Evolutionary conservation across 257 asterid genomes (phyloP).

Genomic region (Ballota nigra): DNA sequence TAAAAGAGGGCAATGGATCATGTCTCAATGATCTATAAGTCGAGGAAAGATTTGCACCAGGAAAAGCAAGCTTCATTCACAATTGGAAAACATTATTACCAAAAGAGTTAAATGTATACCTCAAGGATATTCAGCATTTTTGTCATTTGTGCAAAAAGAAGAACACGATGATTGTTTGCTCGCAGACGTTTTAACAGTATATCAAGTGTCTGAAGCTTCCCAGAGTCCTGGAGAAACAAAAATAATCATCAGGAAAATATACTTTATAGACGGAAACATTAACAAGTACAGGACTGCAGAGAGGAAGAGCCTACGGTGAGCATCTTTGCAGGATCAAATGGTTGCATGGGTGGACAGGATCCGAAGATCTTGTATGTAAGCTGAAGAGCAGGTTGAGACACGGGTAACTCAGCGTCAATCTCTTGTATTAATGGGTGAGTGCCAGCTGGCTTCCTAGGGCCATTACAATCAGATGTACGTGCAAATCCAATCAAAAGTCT

Average conservation of each 20-base stretch:
- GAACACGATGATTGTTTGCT: conserved; percentile 84
- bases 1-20: conserved; percentile 5
- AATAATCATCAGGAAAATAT: conserved; percentile 12
- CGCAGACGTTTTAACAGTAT: conserved; percentile 86
- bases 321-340: conserved; percentile 99
- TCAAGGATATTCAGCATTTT: conserved; percentile 93
- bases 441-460: conserved; percentile 73
- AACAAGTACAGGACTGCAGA: conserved; percentile 9
- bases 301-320: conserved; percentile 57
- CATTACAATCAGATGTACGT: conserved; percentile 86
- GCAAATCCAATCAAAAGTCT: conserved; percentile 89
- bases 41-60: conserved; percentile 7
- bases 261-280: conserved; percentile 5
- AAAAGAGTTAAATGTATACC: conserved; percentile 41
- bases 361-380: conserved; percentile 87
- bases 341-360: conserved; percentile 98
- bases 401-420: conserved; percentile 81
- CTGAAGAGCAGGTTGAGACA: conserved; percentile 82
- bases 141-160: conserved; percentile 97
- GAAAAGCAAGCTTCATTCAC: not conserved
- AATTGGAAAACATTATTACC: conserved; percentile 9
- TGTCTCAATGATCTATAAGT: not conserved
- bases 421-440: conserved; percentile 84
- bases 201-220: conserved; percentile 96
- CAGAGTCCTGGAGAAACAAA: conserved; percentile 76